phyloP scores from a whole-genome alignment of 345 rosid species.

The Citrus sp. region DNA sequence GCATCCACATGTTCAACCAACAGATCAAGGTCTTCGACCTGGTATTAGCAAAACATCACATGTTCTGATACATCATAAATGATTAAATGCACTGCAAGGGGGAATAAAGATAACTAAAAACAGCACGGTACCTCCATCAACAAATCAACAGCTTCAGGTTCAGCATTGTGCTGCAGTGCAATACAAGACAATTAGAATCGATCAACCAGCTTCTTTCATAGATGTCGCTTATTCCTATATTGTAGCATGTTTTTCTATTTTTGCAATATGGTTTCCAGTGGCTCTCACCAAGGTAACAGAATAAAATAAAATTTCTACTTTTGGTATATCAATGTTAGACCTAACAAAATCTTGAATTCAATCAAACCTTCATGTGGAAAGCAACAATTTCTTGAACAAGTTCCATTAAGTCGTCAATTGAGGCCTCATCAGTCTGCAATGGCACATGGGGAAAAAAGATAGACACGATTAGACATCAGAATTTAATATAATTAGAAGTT shows the following conservation, averaged over 20 bases:
- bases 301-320: not conserved
- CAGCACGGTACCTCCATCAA: slow-evolving; percentile 66
- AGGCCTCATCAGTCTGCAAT: slow-evolving; percentile 60
- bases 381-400: slow-evolving; percentile 88
- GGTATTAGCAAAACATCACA: not conserved
- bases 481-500: not conserved
- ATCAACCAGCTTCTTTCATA: not conserved
- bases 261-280: not conserved
- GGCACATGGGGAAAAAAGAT: not conserved
- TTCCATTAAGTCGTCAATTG: slow-evolving; percentile 67
- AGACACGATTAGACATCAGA: slow-evolving; percentile 9
- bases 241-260: not conserved
- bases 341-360: not conserved
- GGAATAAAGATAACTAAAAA: not conserved
- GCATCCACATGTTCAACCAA: slow-evolving; percentile 73
- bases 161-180: slow-evolving; percentile 82
- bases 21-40: slow-evolving; percentile 96
- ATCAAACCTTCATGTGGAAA: slow-evolving; percentile 86
- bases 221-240: not conserved
- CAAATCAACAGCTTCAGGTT: slow-evolving; percentile 98
- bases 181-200: slow-evolving; percentile 10
- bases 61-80: slow-evolving; percentile 6
- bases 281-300: not conserved
- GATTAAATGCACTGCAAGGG: not conserved
- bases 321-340: not conserved